Percentiles rank a stretch among this genome's conserved stretches.
Conservation (phyloP, 1,284 basidiomycete species). For the Gymnopus androsaceus region DNA sequence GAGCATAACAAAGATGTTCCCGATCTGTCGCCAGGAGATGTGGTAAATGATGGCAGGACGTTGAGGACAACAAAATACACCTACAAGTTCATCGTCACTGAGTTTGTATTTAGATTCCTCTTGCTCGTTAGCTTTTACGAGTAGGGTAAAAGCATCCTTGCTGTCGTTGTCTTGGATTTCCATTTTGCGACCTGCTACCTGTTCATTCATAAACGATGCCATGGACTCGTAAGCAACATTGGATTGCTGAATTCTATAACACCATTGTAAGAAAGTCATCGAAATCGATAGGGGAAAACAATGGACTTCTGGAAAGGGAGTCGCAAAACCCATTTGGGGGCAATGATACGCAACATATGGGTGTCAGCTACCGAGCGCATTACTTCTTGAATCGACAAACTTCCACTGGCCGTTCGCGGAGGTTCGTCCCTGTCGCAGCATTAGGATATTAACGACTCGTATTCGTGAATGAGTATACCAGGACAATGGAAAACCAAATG, state of each 20-base stretch:
- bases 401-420: conserved; percentile 7
- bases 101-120: conserved; percentile 19
- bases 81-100: conserved; percentile 20
- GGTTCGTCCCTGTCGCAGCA: conserved; percentile 9
- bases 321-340: conserved; percentile 10
- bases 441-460: neutral
- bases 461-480: conserved; percentile 4
- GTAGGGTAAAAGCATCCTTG: conserved; percentile 19
- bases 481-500: conserved; percentile 15
- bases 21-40: conserved; percentile 11
- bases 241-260: conserved; percentile 18
- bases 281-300: neutral
- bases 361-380: conserved; percentile 12
- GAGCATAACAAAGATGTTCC: conserved; percentile 23
- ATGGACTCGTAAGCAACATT: conserved; percentile 18
- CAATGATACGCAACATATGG: conserved; percentile 14
- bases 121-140: conserved; percentile 20
- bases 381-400: conserved; percentile 15
- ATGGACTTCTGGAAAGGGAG: conserved; percentile 13
- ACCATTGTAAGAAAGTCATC: neutral
- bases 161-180: conserved; percentile 6
- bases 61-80: neutral
- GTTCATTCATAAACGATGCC: conserved; percentile 16
- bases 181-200: conserved; percentile 11
- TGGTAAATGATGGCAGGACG: neutral